Base-by-base conservation (phyloP, 306 rosid genomes). In the Quercus parvula region DNA sequence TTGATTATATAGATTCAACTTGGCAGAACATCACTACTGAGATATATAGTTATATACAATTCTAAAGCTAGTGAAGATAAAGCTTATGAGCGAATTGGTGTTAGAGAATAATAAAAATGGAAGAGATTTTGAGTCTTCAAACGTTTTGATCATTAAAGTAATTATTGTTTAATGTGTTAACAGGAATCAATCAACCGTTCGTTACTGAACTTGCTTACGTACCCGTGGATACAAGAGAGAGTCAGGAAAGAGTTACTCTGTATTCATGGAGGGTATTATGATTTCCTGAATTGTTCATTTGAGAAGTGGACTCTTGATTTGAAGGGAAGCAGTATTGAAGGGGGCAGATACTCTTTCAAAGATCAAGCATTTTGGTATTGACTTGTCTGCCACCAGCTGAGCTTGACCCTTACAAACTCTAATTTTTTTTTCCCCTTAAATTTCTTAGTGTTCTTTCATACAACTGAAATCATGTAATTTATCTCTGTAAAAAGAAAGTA, bases 301-400 rank as follows among this genome's bases (percentile, higher is more conserved):
- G 98, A 95, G 85, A 95, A 89, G 81, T 95, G 99, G 96, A 87
- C 89, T 27, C 89, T 95, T 85, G 97, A 93, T 85, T 52, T 86
- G 27, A 55, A 78, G 55, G 67, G 83, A 19, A 33, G 84, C 78
- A 56, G 56, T 67, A 52, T 49, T 78, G 66, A 49, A 49, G 78
- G 74, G 24, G 70, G 30, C 2, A 77, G 56, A 33, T 85, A 75
- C 73, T 19, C 46, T 74, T 77, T 88, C 67, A 90, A 88, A 83
- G 90, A 91, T 74, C 82, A 72, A 70, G 90, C 83, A 30, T 76
- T 81, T 49, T 91, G 97, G 98, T 51, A 75, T 70, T 94, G 86
- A 90, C 41, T 73, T 24, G 75, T 17, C 54, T 28, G 56, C 75
- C 63, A n/a, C 25, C 7, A 22, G 38, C 46, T 33, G 18, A n/a